Base-by-base conservation (phyloP, 2,329 filamentous ascomycete genomes). In the Tolypocladium amazonense region DNA sequence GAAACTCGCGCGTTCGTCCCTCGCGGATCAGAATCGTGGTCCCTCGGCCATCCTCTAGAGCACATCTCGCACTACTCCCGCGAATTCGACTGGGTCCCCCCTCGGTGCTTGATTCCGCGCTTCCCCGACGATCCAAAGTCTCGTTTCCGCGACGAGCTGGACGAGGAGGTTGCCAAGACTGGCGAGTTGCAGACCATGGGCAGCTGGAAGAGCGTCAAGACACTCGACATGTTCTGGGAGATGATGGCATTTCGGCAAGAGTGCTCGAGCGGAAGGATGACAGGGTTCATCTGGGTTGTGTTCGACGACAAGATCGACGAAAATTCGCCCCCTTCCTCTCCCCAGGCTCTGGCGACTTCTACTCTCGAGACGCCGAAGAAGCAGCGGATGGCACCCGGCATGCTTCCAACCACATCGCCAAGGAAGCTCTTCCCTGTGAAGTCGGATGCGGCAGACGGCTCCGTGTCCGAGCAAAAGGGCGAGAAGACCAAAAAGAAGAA, bases 161-260 rank as follows among this genome's bases (percentile, higher is more conserved):
- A 99, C 67, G 89, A 93, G 38, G 91, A 95, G 69, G 81, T 89
- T 0, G 81, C 83, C 1, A 83, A 84, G 37, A 78, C 82, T 2
- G 75, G 75, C 6, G 76, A 76, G 58, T 75, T 81, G 64, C 82
- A 83, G 64, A 80, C 77, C 33, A 75, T 77, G 3, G 89, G 89
- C 0, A 80, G 84, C 60, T 99, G 94, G 94, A 89, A 86, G 70
- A 92, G 88, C 61, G 86, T 97, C 30, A 87, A 82, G 70, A 89
- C 86, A 0, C 76, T 99, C 47, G 89, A 92, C n/a, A 87, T 92
- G 65, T 99, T 99, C 69, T 99, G 94, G 94, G 94, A 99, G 63
- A 89, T 96, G 82, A 97, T 99, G 93, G 88, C 92, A 0, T 97
- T 90, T 70, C 82, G 94, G 60, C 94, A 97, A 71, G 94, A 99